Evolutionary conservation across 2,329 filamentous ascomycete genomes (phyloP).

Genomic region (Beauveria medogensis): DNA sequence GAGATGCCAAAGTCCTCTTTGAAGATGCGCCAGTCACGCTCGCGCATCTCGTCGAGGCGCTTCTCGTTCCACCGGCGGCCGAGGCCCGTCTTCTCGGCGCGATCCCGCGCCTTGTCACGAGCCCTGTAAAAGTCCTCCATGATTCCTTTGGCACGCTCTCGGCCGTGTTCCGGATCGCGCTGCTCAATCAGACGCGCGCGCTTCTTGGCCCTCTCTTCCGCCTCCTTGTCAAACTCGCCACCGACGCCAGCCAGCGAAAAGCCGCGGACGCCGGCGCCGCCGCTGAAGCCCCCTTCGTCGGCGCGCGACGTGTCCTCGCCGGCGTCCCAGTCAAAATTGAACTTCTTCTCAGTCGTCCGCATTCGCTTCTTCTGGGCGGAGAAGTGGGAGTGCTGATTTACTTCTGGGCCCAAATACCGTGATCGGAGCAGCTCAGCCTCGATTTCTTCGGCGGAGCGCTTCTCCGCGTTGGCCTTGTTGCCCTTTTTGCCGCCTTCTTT

Average conservation of each 20-base stretch:
- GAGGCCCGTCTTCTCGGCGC: conserved; percentile 63
- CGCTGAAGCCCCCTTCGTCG: conserved; percentile 68
- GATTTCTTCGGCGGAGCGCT: conserved; percentile 48
- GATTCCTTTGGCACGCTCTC: conserved; percentile 67
- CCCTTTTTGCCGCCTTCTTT: conserved; percentile 29
- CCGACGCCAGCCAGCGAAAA: conserved; percentile 40
- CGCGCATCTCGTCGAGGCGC: conserved; percentile 83
- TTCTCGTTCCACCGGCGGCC: conserved; percentile 97
- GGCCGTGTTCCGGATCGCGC: conserved; percentile 68
- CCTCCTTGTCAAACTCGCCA: conserved; percentile 44
- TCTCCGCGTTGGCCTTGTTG: conserved; percentile 26
- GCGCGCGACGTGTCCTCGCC: conserved; percentile 70
- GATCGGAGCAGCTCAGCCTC: conserved; percentile 69
- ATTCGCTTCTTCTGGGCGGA: conserved; percentile 94
- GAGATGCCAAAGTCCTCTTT: conserved; percentile 98
- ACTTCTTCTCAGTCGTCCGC: conserved; percentile 90
- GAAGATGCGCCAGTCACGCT: conserved; percentile 98
- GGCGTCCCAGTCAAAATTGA: conserved; percentile 97
- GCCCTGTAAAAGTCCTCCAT: conserved; percentile 70
- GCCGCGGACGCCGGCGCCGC: conserved; percentile 23
- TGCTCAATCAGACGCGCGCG: conserved; percentile 64
- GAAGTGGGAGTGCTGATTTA: conserved; percentile 74
- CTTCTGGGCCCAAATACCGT: conserved; percentile 85
- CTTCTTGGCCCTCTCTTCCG: conserved; percentile 46
- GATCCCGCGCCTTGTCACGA: conserved; percentile 58